A percentile compares a stretch with the other conserved stretches of the same genome.
Evolutionary conservation across 306 rosid genomes (phyloP).

Genomic region (Ochetophila trinervis): DNA sequence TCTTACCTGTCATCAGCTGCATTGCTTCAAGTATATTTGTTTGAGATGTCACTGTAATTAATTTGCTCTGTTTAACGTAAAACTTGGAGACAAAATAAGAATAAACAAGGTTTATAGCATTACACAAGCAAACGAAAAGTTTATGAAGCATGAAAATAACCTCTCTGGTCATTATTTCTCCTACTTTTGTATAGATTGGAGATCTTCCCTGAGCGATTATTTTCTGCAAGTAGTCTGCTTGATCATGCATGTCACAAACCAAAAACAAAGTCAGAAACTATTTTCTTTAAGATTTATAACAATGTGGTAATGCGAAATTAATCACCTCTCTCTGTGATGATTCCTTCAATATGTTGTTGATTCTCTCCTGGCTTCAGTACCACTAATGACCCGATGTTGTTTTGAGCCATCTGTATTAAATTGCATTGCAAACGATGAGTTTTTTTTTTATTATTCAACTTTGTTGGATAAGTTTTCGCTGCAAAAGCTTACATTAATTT

Average conservation of each 20-base stretch:
- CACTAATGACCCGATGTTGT: constrained; percentile 70
- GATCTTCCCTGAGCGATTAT: constrained; percentile 79
- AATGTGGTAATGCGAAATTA: not conserved
- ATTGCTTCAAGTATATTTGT: constrained; percentile 85
- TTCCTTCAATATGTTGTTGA: constrained; percentile 56
- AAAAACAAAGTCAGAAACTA: not conserved
- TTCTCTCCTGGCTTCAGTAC: constrained; percentile 63
- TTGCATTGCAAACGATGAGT: too few species aligned
- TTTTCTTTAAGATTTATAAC: not conserved
- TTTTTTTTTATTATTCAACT: not conserved
- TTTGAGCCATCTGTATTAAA: constrained; percentile 68
- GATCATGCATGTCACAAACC: constrained; percentile 25
- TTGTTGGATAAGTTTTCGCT: too few species aligned
- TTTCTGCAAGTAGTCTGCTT: constrained; percentile 63
- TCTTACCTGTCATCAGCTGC: constrained; percentile 81
- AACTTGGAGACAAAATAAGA: not conserved
- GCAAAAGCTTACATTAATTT: constrained; percentile 31
- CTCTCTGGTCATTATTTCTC: constrained; percentile 86
- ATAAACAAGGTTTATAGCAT: not conserved
- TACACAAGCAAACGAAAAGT: not conserved
- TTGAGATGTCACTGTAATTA: constrained; percentile 69
- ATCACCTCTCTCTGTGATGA: constrained; percentile 88
- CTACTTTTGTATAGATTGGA: constrained; percentile 57
- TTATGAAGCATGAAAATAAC: constrained; percentile 30
- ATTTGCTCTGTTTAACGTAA: constrained; percentile 45